phyloP scores from a whole-genome alignment of 805 yeast species.

The Hanseniaspora vineae region DNA sequence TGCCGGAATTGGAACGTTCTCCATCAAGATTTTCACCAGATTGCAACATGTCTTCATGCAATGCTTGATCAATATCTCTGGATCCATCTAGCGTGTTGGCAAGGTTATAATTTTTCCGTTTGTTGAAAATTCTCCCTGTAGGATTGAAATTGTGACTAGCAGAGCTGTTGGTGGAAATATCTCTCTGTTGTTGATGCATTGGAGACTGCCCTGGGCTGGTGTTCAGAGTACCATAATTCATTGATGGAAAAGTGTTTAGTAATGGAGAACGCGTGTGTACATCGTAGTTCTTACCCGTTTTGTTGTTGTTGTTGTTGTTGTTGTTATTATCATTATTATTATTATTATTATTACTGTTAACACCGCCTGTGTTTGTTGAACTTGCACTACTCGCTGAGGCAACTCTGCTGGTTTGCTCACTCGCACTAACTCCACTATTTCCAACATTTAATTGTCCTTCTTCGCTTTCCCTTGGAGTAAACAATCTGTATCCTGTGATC shows the following conservation, averaged over 20 bases:
- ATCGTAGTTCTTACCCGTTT: not conserved
- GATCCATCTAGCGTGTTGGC: no score
- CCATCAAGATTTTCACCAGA: no score
- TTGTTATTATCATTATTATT: not conserved
- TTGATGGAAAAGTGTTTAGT: not conserved
- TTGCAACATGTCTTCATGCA: no score
- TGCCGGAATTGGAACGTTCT: no score
- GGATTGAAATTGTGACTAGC: not conserved
- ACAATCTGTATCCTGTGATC: slow-evolving; percentile 49
- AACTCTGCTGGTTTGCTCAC: no score
- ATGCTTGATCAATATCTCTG: no score
- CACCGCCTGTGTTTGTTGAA: not conserved
- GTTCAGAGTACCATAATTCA: not conserved
- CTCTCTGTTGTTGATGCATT: not conserved
- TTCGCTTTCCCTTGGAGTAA: not conserved
- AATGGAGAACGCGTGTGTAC: not conserved
- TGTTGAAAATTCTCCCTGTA: slow-evolving; percentile 15
- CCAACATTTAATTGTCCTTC: no score
- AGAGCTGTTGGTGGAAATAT: no score
- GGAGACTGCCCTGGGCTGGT: not conserved
- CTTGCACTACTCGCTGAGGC: not conserved
- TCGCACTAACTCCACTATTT: no score
- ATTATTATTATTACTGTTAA: not conserved
- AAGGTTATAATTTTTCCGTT: not conserved
- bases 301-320: slow-evolving; percentile 12